Evolutionary conservation across 2,329 filamentous ascomycete genomes (phyloP), one percentile per base, ranked within the genome.

Genomic region (Sporothrix brasiliensis): DNA sequence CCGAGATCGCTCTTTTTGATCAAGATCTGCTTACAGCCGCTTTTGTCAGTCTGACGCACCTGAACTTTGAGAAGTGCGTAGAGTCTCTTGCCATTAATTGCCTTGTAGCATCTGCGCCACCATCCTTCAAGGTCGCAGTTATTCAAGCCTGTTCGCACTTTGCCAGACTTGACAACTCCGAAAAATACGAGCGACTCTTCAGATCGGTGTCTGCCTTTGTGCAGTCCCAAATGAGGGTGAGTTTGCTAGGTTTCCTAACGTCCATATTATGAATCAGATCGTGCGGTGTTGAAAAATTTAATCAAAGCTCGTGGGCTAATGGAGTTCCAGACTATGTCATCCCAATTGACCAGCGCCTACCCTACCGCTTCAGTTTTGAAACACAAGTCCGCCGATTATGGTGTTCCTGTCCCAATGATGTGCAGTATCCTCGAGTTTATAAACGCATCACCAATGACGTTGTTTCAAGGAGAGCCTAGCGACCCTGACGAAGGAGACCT

Each of bases 11-110:
- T 30, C 78, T 82, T 41, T 87, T 90, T 73, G 88, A 90, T 70
- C 86, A 87, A 76, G 85, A 89, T 71, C 82, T 90, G 75, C 88
- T 90, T 79, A 90, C 88, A 19, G 87, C 87, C 50, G 85, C 88
- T 3, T 89, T 91, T 76, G 88, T 91, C 70, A 88, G 87, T 76
- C 79, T 91, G 53, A 82, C 86, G 14, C 85, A 90, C 74, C 80
- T 91, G 49, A 88, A 87, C 75, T 84, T 88, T 69, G 86, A 89
- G 65, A 81, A 82, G 68, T 86, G 84, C 71, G 82, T 88, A 65
- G 86, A 87, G 56, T 83, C 82, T 27, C 81, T 91, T 16, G 81
- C 85, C 3, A 83, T 86, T 61, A 79, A 81, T 10, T 91, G 89
- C 73, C 82, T 90, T 61, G 81, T 85, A 49, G 78, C 84, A n/a